Percentiles rank a stretch among this genome's conserved stretches.
These are phyloP conservation scores for Colletotrichum cereale DNA, from an alignment of 2,329 filamentous ascomycete species.

Conservation along the genomic window DNA sequence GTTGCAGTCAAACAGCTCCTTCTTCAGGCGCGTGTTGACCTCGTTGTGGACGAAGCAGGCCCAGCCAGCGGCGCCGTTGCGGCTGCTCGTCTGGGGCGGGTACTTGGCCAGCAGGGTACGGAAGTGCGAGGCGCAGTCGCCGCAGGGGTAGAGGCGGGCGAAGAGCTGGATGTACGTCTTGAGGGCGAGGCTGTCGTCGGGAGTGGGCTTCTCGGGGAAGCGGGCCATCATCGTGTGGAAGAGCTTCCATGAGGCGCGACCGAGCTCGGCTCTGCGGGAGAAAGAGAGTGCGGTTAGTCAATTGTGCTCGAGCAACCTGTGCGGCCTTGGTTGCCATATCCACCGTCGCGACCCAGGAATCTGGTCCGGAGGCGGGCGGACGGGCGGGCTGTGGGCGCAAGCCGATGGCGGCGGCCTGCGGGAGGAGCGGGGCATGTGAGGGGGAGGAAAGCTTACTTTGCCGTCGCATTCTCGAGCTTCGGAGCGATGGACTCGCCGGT, in stretches of 20 bases:
- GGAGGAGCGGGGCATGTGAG: not conserved
- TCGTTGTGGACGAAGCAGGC: conserved; percentile 76
- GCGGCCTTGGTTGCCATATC: not conserved
- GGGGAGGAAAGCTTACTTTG: conserved; percentile 67
- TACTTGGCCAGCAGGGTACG: conserved; percentile 71
- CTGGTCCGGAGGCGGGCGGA: not conserved
- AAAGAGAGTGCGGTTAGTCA: conserved; percentile 22
- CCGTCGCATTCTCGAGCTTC: conserved; percentile 85
- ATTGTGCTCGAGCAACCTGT: not conserved
- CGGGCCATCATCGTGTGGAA: conserved; percentile 79
- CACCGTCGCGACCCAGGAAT: not conserved
- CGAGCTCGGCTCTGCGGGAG: conserved; percentile 68
- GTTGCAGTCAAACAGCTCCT: conserved; percentile 73
- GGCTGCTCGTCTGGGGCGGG: conserved; percentile 73
- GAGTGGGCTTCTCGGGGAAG: conserved; percentile 74
- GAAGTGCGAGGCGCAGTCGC: conserved; percentile 78
- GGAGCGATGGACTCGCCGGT: conserved; percentile 80
- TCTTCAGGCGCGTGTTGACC: conserved; percentile 74
- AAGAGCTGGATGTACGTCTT: conserved; percentile 76
- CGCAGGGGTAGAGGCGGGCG: conserved; percentile 77
- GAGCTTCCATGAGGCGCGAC: conserved; percentile 77
- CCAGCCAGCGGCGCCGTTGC: conserved; percentile 75
- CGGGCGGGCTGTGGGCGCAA: not conserved
- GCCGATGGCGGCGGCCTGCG: not conserved
- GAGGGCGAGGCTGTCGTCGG: conserved; percentile 72